phyloP scores from a whole-genome alignment of 768 basidiomycete species.

The Leccinum longicurvipes region DNA sequence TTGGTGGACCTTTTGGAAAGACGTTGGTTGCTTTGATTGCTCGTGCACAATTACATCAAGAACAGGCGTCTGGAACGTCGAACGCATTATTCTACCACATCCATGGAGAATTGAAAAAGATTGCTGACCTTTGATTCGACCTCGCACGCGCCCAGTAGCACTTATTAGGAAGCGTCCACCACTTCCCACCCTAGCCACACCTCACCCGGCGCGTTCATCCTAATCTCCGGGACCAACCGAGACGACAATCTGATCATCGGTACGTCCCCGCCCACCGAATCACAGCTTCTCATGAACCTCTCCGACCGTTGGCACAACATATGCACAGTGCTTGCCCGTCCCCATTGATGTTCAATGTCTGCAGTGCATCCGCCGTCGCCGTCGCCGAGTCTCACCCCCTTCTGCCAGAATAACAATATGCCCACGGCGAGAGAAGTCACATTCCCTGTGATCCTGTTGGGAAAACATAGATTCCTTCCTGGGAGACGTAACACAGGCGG shows the following conservation, averaged over 20 bases:
- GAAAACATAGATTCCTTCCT: conserved; percentile 1
- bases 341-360: not conserved
- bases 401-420: not conserved
- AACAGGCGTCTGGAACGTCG: no score
- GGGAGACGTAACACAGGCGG: not conserved
- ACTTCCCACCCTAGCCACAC: not conserved
- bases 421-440: not conserved
- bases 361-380: not conserved
- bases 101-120: no score
- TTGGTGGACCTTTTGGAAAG: no score
- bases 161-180: no score
- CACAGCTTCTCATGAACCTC: not conserved
- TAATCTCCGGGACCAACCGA: not conserved
- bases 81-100: no score
- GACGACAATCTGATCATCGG: not conserved
- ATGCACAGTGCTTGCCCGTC: not conserved
- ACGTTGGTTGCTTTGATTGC: no score
- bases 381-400: not conserved
- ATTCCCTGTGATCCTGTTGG: not conserved
- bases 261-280: not conserved
- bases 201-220: not conserved
- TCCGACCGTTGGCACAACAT: not conserved
- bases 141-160: no score
- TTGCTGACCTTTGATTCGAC: no score
- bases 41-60: no score